Percentiles rank a stretch among this genome's conserved stretches.
Conservation (phyloP, 192 early-diverging fungal species). For the Neocallimastix lanati region DNA sequence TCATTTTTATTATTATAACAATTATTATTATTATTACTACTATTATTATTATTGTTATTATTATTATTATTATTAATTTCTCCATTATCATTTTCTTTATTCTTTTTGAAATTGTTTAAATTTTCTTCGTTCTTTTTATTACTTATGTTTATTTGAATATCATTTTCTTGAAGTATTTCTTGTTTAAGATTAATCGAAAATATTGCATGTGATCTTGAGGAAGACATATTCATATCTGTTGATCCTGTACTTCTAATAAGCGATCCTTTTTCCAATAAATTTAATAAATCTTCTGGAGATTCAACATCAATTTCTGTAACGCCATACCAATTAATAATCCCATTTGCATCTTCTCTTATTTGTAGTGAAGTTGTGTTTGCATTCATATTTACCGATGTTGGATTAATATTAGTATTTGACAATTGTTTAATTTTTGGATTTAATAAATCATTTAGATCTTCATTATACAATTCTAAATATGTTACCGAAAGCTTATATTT, state of each 20-base stretch:
- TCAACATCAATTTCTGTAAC: conserved; percentile 20
- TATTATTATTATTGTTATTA: neutral
- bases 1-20: neutral
- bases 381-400: neutral
- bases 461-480: conserved; percentile 93
- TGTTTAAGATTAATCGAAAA: conserved; percentile 80
- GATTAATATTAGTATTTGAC: neutral
- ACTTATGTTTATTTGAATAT: neutral
- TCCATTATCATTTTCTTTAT: neutral
- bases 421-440: conserved; percentile 11
- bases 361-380: conserved; percentile 2
- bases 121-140: neutral
- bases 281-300: conserved; percentile 1
- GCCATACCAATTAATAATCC: conserved; percentile 71
- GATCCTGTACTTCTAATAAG: conserved; percentile 68
- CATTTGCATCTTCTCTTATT: conserved; percentile 68
- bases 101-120: no score
- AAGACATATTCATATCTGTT: conserved; percentile 95
- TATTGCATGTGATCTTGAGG: conserved; percentile 91
- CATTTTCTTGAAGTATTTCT: conserved; percentile 14
- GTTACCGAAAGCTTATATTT: conserved; percentile 32
- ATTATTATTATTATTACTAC: neutral
- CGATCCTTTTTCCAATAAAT: conserved; percentile 46
- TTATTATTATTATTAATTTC: neutral
- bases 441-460: conserved; percentile 82